Conservation (phyloP, 2,329 filamentous ascomycete species). For the Aspergillus chevalieri region DNA sequence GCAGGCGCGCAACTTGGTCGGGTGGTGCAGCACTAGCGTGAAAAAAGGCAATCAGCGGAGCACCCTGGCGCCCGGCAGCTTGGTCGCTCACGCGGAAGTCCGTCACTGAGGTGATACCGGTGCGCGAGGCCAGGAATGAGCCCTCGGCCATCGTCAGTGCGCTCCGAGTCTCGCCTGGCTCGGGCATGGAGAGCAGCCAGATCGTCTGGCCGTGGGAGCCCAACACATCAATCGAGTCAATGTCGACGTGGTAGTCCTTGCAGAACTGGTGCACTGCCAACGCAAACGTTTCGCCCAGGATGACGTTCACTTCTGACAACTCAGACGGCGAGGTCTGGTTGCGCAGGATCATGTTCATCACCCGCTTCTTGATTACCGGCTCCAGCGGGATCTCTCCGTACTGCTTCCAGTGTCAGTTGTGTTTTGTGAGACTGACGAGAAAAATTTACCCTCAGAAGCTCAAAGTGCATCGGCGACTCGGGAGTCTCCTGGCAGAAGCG, state of each 20-base stretch:
- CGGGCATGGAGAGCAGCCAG: slow-evolving; percentile 52
- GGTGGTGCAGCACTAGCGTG: slow-evolving; percentile 50
- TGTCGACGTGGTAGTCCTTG: slow-evolving; percentile 37
- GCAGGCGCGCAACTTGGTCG: slow-evolving; percentile 52
- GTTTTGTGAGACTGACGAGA: background rate
- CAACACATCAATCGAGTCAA: slow-evolving; percentile 47
- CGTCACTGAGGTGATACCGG: slow-evolving; percentile 54
- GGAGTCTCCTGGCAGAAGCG: slow-evolving; percentile 51
- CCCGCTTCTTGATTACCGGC: slow-evolving; percentile 48
- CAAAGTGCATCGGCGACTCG: slow-evolving; percentile 49
- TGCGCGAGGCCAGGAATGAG: slow-evolving; percentile 48
- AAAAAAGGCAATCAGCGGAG: slow-evolving; percentile 54
- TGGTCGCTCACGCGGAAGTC: slow-evolving; percentile 55
- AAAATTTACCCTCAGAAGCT: slow-evolving; percentile 39
- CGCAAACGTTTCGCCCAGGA: slow-evolving; percentile 53
- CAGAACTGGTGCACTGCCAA: slow-evolving; percentile 48
- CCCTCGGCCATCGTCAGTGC: slow-evolving; percentile 55
- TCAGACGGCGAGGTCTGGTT: slow-evolving; percentile 50
- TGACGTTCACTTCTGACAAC: slow-evolving; percentile 52
- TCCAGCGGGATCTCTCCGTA: slow-evolving; percentile 54
- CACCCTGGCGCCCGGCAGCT: slow-evolving; percentile 50
- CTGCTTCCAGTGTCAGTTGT: slow-evolving; percentile 1
- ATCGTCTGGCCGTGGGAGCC: slow-evolving; percentile 57
- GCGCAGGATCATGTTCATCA: slow-evolving; percentile 53
- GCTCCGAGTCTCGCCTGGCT: slow-evolving; percentile 40